A percentile compares a stretch with the other conserved stretches of the same genome.
Evolutionary conservation across 1,284 basidiomycete genomes (phyloP).

Genomic region (Pisolithus thermaeus): DNA sequence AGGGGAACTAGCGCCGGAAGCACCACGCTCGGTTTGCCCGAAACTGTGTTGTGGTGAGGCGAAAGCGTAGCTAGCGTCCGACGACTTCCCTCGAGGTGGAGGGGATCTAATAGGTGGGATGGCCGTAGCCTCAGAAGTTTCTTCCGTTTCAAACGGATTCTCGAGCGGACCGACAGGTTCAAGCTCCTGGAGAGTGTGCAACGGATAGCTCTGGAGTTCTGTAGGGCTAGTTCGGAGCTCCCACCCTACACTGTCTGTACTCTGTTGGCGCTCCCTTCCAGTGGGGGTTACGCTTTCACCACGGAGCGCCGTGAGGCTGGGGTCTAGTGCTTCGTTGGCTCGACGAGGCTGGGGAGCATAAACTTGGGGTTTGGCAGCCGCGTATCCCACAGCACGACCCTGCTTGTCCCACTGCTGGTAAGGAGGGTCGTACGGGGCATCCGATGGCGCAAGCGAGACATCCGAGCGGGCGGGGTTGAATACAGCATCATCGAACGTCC

Average conservation of each 20-base stretch:
- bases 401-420: conserved; percentile 35
- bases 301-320: conserved; percentile 10
- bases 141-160: conserved; percentile 20
- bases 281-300: conserved; percentile 9
- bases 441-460: conserved; percentile 35
- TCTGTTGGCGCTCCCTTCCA: conserved; percentile 17
- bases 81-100: conserved; percentile 4
- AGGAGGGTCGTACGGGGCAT: conserved; percentile 20
- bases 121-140: conserved; percentile 14
- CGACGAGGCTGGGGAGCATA: conserved; percentile 37
- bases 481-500: conserved; percentile 24
- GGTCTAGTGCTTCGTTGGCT: conserved; percentile 8
- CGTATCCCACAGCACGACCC: conserved; percentile 31
- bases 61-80: conserved; percentile 20
- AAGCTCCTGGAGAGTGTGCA: conserved; percentile 18
- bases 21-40: conserved; percentile 2
- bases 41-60: conserved; percentile 21
- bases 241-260: conserved; percentile 24
- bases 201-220: conserved; percentile 20
- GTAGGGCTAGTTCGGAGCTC: conserved; percentile 21
- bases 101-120: conserved; percentile 8
- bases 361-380: conserved; percentile 26
- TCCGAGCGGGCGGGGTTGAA: conserved; percentile 37
- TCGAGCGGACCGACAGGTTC: conserved; percentile 8
- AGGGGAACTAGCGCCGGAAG: conserved; percentile 11